phyloP scores from a whole-genome alignment of 768 basidiomycete genomes.

The Trametes gibbosa region DNA sequence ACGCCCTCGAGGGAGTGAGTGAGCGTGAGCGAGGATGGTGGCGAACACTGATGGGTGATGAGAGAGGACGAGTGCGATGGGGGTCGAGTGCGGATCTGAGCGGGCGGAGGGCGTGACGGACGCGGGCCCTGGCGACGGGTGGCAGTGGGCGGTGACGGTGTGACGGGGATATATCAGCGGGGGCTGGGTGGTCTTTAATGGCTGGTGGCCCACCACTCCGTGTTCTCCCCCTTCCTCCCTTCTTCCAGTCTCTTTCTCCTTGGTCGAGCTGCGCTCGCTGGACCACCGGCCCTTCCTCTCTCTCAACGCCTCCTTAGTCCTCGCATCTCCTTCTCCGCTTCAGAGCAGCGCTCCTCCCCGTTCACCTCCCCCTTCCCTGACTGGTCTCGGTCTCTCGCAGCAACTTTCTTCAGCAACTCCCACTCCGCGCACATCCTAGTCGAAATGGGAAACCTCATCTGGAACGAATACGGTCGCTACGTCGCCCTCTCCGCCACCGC shows the following conservation, averaged over 20 bases:
- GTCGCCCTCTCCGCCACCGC: constrained; percentile 66
- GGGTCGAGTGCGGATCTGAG: neutral
- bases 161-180: constrained; percentile 17
- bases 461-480: constrained; percentile 75
- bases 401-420: neutral
- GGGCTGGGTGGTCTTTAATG: neutral
- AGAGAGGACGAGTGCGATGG: neutral
- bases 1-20: neutral
- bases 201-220: constrained; percentile 17
- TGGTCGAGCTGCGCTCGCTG: constrained; percentile 43
- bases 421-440: constrained; percentile 2
- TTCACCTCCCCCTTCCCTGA: constrained; percentile 10
- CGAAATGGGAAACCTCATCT: constrained; percentile 75
- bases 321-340: constrained; percentile 29
- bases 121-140: constrained; percentile 11
- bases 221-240: constrained; percentile 18
- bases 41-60: neutral
- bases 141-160: constrained; percentile 17
- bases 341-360: constrained; percentile 20
- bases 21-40: neutral
- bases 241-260: constrained; percentile 29
- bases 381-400: constrained; percentile 18
- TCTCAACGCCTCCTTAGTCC: constrained; percentile 31
- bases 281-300: constrained; percentile 26
- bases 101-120: constrained; percentile 2